These are phyloP conservation scores for Taphrina sp. DNA, from an alignment of 1,139 yeast species.

Conservation along the genomic window DNA sequence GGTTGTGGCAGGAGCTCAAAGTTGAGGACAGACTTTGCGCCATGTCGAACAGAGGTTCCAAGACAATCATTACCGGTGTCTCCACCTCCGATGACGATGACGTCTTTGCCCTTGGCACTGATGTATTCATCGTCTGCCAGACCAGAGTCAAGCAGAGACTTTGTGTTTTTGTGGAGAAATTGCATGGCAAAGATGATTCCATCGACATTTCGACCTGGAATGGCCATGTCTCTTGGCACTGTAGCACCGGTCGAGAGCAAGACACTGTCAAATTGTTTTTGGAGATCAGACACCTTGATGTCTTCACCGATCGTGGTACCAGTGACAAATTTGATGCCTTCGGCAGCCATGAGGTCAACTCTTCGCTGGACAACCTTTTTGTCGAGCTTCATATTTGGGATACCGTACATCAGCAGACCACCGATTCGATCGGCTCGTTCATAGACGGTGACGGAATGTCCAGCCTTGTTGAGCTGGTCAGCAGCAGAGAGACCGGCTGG, in stretches of 20 bases:
- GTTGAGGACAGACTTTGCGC: constrained; percentile 92
- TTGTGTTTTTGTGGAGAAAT: constrained; percentile 80
- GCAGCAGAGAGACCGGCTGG: constrained; percentile 97
- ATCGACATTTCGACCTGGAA: constrained; percentile 87
- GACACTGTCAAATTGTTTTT: constrained; percentile 70
- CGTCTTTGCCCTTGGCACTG: constrained; percentile 68
- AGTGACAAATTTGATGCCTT: constrained; percentile 78
- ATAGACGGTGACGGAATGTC: constrained; percentile 84
- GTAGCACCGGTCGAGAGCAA: constrained; percentile 95
- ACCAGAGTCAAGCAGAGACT: constrained; percentile 79
- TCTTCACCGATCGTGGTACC: constrained; percentile 84
- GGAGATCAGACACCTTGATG: constrained; percentile 58
- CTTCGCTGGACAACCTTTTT: constrained; percentile 90
- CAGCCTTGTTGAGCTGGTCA: constrained; percentile 94
- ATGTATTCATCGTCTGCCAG: constrained; percentile 70
- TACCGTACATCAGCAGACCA: constrained; percentile 97
- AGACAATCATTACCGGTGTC: constrained; percentile 99
- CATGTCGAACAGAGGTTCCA: constrained; percentile 96
- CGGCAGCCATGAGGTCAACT: constrained; percentile 83
- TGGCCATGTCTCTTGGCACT: constrained; percentile 88
- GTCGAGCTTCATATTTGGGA: constrained; percentile 98
- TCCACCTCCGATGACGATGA: constrained; percentile 98
- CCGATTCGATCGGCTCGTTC: constrained; percentile 96
- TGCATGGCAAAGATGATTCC: constrained; percentile 96
- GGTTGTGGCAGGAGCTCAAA: constrained; percentile 94